phyloP scores from a whole-genome alignment of 179 eudicot species.

The Nepenthes alata region DNA sequence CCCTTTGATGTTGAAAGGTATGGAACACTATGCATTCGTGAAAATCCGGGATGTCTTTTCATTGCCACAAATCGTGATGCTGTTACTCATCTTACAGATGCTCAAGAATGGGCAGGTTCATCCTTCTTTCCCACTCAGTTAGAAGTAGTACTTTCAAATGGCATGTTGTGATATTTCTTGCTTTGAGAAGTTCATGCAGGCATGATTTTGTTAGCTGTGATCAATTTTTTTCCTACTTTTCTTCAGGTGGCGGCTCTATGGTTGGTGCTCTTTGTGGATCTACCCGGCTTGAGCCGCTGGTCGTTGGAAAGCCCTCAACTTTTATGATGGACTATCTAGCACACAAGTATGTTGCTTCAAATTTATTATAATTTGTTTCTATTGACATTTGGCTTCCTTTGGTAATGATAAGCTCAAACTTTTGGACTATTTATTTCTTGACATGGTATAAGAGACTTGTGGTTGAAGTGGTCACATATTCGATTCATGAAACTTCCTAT shows the following conservation, averaged over 20 bases:
- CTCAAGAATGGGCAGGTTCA: constrained; percentile 95
- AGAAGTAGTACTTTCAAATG: not conserved
- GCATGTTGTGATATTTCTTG: not conserved
- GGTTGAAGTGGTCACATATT: too few species aligned
- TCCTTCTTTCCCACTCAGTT: not conserved
- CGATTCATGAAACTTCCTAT: too few species aligned
- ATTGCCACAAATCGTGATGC: constrained; percentile 98
- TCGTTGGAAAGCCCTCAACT: constrained; percentile 96
- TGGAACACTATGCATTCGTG: constrained; percentile 83
- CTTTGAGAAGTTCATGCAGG: not conserved
- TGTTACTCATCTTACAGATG: constrained; percentile 94
- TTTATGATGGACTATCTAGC: constrained; percentile 98
- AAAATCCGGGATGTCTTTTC: constrained; percentile 92
- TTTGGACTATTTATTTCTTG: too few species aligned
- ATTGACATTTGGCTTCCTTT: too few species aligned
- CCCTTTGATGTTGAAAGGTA: constrained; percentile 30
- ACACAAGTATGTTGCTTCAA: constrained; percentile 38
- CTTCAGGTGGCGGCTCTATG: constrained; percentile 96
- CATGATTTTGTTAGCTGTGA: not conserved
- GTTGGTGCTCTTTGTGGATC: constrained; percentile 91
- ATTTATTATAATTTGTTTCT: not conserved
- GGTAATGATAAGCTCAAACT: too few species aligned
- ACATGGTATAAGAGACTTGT: too few species aligned
- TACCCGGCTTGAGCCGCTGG: constrained; percentile 73
- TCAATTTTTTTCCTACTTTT: not conserved